These are phyloP conservation scores for Mortierella sp. DNA, from an alignment of 371 early-diverging fungal species.

Conservation along the genomic window DNA sequence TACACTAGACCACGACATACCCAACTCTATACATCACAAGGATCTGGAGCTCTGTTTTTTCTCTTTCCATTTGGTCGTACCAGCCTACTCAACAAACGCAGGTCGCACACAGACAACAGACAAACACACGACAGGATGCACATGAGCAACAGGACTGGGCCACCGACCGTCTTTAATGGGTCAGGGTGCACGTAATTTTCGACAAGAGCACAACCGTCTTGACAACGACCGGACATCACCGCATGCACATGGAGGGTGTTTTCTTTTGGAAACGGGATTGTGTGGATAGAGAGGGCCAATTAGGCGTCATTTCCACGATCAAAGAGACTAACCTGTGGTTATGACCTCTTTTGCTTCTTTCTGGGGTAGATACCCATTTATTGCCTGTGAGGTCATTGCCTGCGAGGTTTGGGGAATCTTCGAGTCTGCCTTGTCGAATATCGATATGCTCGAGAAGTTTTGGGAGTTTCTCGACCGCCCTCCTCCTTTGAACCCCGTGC, in stretches of 20 bases:
- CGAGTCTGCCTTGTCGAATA: constrained; percentile 78
- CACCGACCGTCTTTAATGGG: background rate
- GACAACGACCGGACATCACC: no score
- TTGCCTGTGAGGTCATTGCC: constrained; percentile 89
- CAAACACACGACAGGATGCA: background rate
- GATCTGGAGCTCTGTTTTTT: background rate
- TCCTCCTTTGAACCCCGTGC: constrained; percentile 80
- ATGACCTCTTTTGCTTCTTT: background rate
- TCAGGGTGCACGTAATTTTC: background rate
- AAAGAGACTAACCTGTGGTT: background rate
- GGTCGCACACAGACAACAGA: background rate
- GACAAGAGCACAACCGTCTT: no score
- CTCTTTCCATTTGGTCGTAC: background rate
- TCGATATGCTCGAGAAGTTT: constrained; percentile 77
- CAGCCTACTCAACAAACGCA: background rate
- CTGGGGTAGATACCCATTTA: constrained; percentile 77
- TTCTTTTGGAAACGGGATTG: background rate
- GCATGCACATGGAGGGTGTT: background rate
- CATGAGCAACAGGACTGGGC: background rate
- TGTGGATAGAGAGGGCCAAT: background rate
- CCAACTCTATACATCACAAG: background rate
- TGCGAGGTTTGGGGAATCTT: constrained; percentile 89
- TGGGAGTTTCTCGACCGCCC: constrained; percentile 88
- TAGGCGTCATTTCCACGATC: background rate
- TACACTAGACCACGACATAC: background rate